Conservation (phyloP, 2,329 filamentous ascomycete genomes). For the Alternaria viburni region DNA sequence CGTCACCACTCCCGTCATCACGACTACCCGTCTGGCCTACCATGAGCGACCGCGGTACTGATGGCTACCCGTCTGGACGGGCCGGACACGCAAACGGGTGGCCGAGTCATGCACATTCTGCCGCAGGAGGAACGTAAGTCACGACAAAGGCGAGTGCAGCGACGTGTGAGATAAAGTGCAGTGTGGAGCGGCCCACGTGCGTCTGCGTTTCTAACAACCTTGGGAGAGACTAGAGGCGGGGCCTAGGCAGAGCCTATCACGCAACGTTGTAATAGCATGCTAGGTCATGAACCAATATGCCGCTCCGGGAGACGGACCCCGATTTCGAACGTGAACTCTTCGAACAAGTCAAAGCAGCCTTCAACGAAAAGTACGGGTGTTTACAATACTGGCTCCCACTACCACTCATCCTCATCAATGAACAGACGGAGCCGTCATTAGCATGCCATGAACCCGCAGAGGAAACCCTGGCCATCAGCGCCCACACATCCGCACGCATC, state of each 20-base stretch:
- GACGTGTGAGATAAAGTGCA: background rate
- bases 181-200: background rate
- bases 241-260: background rate
- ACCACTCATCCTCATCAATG: constrained; percentile 15
- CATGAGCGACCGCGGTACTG: background rate
- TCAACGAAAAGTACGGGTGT: constrained; percentile 10
- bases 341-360: constrained; percentile 14
- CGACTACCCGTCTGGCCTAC: background rate
- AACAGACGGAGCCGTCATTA: constrained; percentile 5
- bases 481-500: constrained; percentile 14
- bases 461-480: constrained; percentile 13
- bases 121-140: background rate
- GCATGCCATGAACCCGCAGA: constrained; percentile 16
- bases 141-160: background rate
- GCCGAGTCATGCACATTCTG: background rate
- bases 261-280: background rate
- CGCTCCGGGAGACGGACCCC: constrained; percentile 12
- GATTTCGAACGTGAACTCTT: constrained; percentile 15
- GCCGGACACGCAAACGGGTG: background rate
- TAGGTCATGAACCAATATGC: constrained; percentile 11
- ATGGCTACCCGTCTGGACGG: background rate
- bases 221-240: background rate
- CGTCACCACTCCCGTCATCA: background rate
- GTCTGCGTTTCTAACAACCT: background rate
- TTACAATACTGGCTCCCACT: constrained; percentile 14